Evolutionary conservation across 148 eudicot species (phyloP).

Genomic region (Gaultheria prostrata): DNA sequence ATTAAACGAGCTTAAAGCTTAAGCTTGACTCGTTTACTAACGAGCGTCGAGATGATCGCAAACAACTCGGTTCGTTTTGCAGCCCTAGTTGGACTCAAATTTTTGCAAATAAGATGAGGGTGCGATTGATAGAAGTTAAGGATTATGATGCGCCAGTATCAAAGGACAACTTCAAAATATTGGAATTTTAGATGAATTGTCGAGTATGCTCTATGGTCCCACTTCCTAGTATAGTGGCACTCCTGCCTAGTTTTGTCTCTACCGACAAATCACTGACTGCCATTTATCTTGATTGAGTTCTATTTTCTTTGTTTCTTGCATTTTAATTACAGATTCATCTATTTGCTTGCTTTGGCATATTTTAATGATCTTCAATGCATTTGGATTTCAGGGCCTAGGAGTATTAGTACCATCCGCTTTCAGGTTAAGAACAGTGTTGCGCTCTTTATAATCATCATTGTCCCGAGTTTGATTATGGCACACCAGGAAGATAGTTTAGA

Average conservation of each 20-base stretch:
- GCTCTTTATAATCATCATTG: background rate
- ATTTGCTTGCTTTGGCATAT: constrained; percentile 11
- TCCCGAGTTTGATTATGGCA: background rate
- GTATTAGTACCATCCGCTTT: background rate
- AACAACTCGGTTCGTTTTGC: background rate
- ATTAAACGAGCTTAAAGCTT: background rate
- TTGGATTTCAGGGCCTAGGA: constrained; percentile 16
- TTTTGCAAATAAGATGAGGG: background rate
- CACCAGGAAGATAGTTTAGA: background rate
- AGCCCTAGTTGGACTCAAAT: background rate
- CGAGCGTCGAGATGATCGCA: background rate
- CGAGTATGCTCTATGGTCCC: background rate
- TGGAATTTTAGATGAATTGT: background rate
- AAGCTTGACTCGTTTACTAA: background rate
- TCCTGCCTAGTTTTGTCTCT: background rate
- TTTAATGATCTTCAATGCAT: background rate
- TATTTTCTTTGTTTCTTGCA: background rate
- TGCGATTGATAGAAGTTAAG: background rate
- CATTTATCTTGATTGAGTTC: background rate
- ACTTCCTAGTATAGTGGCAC: background rate
- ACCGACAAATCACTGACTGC: background rate
- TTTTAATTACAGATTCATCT: background rate
- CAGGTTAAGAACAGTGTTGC: background rate
- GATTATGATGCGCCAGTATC: background rate
- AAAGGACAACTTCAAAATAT: background rate